These are phyloP conservation scores for Incumbomyces delicatus DNA, from an alignment of 2,329 filamentous ascomycete species.

Conservation along the genomic window DNA sequence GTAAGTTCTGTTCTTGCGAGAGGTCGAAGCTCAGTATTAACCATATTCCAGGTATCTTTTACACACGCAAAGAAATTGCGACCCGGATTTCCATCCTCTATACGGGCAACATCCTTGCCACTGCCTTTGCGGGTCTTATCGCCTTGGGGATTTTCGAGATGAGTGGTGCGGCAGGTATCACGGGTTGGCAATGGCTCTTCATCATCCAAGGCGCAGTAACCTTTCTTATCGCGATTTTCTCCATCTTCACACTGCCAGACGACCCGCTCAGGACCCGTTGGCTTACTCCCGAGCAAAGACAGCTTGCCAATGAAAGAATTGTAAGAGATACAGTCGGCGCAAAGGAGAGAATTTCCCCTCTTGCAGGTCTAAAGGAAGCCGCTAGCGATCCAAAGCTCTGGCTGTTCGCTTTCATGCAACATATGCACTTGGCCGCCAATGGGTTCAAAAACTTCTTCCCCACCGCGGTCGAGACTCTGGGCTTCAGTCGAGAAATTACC, in stretches of 20 bases:
- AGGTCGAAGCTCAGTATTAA: not conserved
- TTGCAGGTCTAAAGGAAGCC: constrained; percentile 33
- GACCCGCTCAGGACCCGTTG: constrained; percentile 32
- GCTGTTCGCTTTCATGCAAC: constrained; percentile 30
- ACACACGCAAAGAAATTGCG: constrained; percentile 51
- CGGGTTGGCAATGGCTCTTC: constrained; percentile 54
- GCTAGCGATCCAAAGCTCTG: constrained; percentile 27
- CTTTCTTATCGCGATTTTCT: constrained; percentile 32
- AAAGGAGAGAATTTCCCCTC: constrained; percentile 32
- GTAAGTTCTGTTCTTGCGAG: not conserved
- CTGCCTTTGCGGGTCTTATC: constrained; percentile 51
- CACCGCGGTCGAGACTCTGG: constrained; percentile 38
- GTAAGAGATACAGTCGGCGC: constrained; percentile 37
- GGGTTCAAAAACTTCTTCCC: constrained; percentile 39
- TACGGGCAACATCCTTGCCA: constrained; percentile 51
- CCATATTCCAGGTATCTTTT: constrained; percentile 43
- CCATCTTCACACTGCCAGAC: constrained; percentile 33
- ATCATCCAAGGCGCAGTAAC: constrained; percentile 46
- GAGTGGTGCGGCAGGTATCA: constrained; percentile 44
- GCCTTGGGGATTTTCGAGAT: constrained; percentile 52
- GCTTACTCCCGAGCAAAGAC: constrained; percentile 24
- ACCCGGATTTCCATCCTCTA: constrained; percentile 47
- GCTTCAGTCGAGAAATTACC: constrained; percentile 48
- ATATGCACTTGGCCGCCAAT: constrained; percentile 36
- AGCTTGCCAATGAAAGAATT: constrained; percentile 36